Evolutionary conservation across 257 asterid genomes (phyloP).

Genomic region (Oldenlandia corymbosa): DNA sequence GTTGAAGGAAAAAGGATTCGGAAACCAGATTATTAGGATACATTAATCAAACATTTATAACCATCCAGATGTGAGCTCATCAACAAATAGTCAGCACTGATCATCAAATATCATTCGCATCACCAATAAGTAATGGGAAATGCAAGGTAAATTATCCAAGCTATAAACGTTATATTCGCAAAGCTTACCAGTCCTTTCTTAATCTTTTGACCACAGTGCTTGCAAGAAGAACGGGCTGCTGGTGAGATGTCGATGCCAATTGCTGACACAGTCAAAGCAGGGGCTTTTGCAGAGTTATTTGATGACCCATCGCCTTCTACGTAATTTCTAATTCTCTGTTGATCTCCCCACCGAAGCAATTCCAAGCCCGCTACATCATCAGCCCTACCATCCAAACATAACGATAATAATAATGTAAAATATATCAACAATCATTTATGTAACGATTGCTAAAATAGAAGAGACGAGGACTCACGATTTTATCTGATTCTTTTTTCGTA

Average conservation of each 20-base stretch:
- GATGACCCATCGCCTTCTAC: conserved; percentile 36
- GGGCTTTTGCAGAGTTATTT: conserved; percentile 33
- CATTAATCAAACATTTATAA: not conserved
- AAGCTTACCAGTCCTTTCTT: conserved; percentile 69
- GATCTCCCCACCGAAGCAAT: conserved; percentile 93
- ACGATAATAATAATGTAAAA: not conserved
- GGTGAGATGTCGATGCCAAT: conserved; percentile 59
- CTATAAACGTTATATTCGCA: not conserved
- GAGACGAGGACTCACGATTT: conserved; percentile 43
- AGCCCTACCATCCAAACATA: conserved; percentile 32
- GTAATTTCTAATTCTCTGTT: conserved; percentile 64
- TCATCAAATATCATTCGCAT: not conserved
- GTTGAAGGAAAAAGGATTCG: not conserved
- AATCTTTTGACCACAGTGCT: conserved; percentile 63
- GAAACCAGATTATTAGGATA: not conserved
- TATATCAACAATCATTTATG: not conserved
- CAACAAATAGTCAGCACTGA: not conserved
- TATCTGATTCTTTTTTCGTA: conserved; percentile 70
- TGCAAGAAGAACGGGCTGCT: conserved; percentile 83
- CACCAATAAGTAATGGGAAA: not conserved
- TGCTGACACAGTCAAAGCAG: conserved; percentile 32
- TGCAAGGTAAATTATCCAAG: not conserved
- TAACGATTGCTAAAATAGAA: conserved; percentile 8
- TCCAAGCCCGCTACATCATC: conserved; percentile 94
- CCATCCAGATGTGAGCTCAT: not conserved